Percentiles rank a stretch among this genome's conserved stretches.
These are phyloP conservation scores for Sherardia arvensis DNA, from an alignment of 257 asterid genomes.

Conservation along the genomic window DNA sequence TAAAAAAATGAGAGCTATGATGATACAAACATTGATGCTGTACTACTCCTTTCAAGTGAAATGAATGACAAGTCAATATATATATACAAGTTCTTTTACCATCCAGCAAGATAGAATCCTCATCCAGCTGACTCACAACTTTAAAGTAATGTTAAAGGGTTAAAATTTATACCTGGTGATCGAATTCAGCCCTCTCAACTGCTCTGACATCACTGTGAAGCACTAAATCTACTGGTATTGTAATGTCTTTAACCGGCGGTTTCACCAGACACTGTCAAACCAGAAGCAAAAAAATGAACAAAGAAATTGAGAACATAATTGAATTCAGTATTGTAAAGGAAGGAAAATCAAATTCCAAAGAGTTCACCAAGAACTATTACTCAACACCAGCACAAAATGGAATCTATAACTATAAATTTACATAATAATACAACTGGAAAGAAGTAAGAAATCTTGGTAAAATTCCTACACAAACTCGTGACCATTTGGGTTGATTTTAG, in stretches of 20 bases:
- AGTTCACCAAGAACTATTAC: background rate
- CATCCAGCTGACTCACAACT: background rate
- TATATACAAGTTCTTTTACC: background rate
- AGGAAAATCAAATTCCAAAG: background rate
- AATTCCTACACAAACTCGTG: background rate
- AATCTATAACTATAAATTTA: background rate
- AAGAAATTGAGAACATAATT: background rate
- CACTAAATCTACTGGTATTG: constrained; percentile 63
- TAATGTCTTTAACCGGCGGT: constrained; percentile 67
- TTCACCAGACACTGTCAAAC: constrained; percentile 55
- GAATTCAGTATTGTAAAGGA: background rate
- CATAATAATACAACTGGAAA: background rate
- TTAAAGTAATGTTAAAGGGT: no score
- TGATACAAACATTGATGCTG: no score
- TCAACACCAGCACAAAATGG: background rate
- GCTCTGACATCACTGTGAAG: constrained; percentile 79
- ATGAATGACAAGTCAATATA: background rate
- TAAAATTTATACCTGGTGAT: constrained; percentile 46
- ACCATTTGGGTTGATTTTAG: background rate
- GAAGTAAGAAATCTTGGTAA: no score
- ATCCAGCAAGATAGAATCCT: background rate
- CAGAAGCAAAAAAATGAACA: background rate
- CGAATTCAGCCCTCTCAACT: constrained; percentile 81
- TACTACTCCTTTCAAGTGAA: background rate
- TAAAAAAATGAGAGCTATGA: no score